Evolutionary conservation across 495 filamentous ascomycete genomes (phyloP), one percentile per base, ranked within the genome.

Genomic region (Neurospora pannonica): DNA sequence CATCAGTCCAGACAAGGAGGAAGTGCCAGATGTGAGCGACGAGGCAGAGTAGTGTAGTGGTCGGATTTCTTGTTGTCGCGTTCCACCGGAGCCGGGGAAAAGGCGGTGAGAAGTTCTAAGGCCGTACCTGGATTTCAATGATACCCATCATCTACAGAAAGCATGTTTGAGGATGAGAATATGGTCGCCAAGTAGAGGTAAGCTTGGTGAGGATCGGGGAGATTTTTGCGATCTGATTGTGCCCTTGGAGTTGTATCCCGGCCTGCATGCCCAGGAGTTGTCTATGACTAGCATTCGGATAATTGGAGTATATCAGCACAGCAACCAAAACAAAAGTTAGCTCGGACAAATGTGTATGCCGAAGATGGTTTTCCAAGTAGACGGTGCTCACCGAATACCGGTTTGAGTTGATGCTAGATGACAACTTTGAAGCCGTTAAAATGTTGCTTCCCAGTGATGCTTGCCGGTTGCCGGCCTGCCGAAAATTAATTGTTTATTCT

Each of bases 1-100:
- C 78, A 77, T 84, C 70, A 80, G 81, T 31, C 86, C 84, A 28
- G 76, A 76, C 10, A 75, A 74, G 43, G 77, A 81, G 36, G 74
- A 81, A 38, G 75, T 83, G 71, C 54, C 28, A 17, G 1, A 67
- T 67, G 54, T 67, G 19, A 67, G 15, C 28, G 54, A 34, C 34
- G 71, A 60, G 42, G 31, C 43, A 72, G 71, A 69, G 7, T 60
- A 46, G 71, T 67, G 71, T 43, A 34, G 31, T 36, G 39, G 31
- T 13, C 42, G 71, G n/a, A 60, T 38, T 43, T 43, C 10, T 36
- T 60, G 43, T 34, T 21, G 42, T 38, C 43, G 43, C 36, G 31
- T 60, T 34, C 42, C 71, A 71, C 42, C 24, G 71, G 38, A 24
- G 38, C 54, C 54, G 28, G 31, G 28, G 15, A 67, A 67, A 34